Conservation (phyloP, 257 asterid species). For the Echium plantagineum region DNA sequence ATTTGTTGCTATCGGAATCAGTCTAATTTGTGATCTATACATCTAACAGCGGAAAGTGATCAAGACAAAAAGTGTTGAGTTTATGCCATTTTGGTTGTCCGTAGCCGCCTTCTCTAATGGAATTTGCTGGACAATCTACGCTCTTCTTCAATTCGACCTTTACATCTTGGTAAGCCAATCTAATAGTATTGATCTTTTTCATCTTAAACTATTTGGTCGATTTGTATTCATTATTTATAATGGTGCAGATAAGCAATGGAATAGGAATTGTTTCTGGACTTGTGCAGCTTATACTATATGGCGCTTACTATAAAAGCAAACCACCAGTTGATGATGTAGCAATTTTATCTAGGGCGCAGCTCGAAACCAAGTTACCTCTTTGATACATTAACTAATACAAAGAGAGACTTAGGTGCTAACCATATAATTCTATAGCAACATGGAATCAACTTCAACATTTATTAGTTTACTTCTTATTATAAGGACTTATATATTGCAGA, state of each 20-base stretch:
- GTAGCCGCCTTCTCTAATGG: constrained; percentile 50
- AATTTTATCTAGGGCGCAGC: too few species aligned
- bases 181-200: background rate
- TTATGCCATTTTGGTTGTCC: constrained; percentile 48
- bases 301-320: constrained; percentile 1
- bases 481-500: too few species aligned
- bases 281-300: constrained; percentile 25
- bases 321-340: background rate
- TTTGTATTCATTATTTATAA: background rate
- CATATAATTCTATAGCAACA: too few species aligned
- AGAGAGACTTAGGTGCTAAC: too few species aligned
- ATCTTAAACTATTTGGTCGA: background rate
- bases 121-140: constrained; percentile 39
- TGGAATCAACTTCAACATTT: too few species aligned
- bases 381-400: too few species aligned
- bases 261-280: constrained; percentile 31
- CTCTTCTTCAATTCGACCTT: constrained; percentile 40
- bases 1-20: background rate
- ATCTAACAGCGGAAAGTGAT: constrained; percentile 24
- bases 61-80: constrained; percentile 42
- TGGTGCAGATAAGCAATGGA: constrained; percentile 45
- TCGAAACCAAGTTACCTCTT: too few species aligned
- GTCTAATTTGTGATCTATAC: background rate
- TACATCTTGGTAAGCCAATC: constrained; percentile 32
- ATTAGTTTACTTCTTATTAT: too few species aligned